phyloP scores from a whole-genome alignment of 2,329 filamentous ascomycete species.

The Cladosporium sp. region DNA sequence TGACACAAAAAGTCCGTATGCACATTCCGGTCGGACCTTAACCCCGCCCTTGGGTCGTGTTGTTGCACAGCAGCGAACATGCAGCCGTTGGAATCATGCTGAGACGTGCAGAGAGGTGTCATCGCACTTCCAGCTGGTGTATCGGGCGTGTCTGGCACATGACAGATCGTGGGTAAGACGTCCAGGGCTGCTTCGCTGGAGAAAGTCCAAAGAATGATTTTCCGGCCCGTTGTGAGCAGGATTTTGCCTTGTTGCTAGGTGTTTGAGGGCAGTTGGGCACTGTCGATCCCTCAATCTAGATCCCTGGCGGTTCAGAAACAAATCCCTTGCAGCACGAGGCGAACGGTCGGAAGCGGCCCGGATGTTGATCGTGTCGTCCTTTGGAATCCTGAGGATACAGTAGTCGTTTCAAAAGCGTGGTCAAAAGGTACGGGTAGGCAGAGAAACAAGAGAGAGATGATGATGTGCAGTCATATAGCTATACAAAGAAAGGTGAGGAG shows the following conservation, averaged over 20 bases:
- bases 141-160: conserved; percentile 25
- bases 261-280: neutral
- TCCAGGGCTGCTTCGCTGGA: conserved; percentile 12
- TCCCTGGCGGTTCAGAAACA: conserved; percentile 6
- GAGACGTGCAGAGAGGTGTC: conserved; percentile 24
- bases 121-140: conserved; percentile 29
- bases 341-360: conserved; percentile 21
- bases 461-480: conserved; percentile 22
- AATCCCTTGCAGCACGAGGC: conserved; percentile 25
- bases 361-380: conserved; percentile 19
- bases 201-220: neutral
- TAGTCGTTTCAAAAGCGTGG: conserved; percentile 14
- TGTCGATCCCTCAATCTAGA: conserved; percentile 21
- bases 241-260: conserved; percentile 18
- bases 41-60: conserved; percentile 18
- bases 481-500: conserved; percentile 13
- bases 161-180: conserved; percentile 18
- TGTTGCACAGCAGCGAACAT: conserved; percentile 28
- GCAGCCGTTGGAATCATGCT: conserved; percentile 28
- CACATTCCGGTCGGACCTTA: conserved; percentile 27
- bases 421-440: conserved; percentile 6
- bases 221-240: neutral
- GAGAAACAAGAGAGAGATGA: conserved; percentile 20
- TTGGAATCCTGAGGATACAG: conserved; percentile 18
- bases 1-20: conserved; percentile 26